Base-by-base conservation (phyloP, 768 basidiomycete species). In the Roridomyces roridus region DNA sequence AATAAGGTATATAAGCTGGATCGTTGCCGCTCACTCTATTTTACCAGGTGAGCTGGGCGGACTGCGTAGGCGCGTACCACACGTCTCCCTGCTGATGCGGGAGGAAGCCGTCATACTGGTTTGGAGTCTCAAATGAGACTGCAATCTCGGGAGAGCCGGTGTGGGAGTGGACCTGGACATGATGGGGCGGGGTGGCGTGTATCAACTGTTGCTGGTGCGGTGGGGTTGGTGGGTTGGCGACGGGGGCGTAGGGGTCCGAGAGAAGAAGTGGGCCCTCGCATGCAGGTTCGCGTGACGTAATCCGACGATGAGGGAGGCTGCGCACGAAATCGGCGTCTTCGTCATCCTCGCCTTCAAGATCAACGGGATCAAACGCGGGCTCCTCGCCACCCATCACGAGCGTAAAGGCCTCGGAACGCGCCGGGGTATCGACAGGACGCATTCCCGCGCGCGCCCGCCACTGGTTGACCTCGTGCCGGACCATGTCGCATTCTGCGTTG, bases 381-480 rank as follows among this genome's bases (percentile, higher is more conserved):
- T 81, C 70, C 51, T 83, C 81, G 37, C 80, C 81, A 40, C 59
- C 70, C 5, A 83, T 71, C 20, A 83, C 74, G 72, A 80, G 76
- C 37, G 75, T 65, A 68, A 86, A 83, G 28, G 74, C 83, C 41
- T 81, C 77, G 43, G 79, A 76, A 54, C 83, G 76, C 34, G 74
- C 68, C 21, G 84, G 80, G 58, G 83, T 77, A 40, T 18, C 15
- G 1, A 35, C 25, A 4, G 52, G 48, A 23, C 26, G 62, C 7
- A 59, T 26, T 9, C 54, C 54, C 2, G 57, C 47, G 7, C 62
- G 62, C 18, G 57, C 54, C 11, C 62, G 57, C 62, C 62, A 63
- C 21, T 46, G 45, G 29, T 63, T 63, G 6, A 63, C 62, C 40
- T 63, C 62, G 35, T 58, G 62, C 35, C 62, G 57, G 18, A 63